phyloP scores from a whole-genome alignment of 495 filamentous ascomycete genomes.

The Penicillium turbatum region DNA sequence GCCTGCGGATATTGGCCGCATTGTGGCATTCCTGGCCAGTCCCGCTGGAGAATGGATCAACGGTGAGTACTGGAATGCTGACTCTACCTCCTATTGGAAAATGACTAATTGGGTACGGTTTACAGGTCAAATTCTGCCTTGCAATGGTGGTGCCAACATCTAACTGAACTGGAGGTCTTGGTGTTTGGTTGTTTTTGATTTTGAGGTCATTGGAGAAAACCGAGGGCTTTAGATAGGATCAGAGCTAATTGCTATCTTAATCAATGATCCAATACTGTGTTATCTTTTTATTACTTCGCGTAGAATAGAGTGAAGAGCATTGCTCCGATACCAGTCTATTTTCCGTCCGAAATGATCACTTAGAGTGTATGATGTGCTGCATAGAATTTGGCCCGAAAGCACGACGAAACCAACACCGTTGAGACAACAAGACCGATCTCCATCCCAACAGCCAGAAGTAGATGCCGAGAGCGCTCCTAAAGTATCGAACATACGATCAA shows the following conservation, averaged over 20 bases:
- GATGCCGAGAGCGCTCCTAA: no score
- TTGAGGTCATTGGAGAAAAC: neutral
- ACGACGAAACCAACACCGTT: neutral
- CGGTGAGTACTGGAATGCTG: conserved; percentile 37
- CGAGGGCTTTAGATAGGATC: neutral
- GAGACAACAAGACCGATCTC: neutral
- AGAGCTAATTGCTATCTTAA: neutral
- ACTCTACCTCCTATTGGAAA: neutral
- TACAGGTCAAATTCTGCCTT: conserved; percentile 31
- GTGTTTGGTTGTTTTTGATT: neutral
- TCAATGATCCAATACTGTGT: neutral
- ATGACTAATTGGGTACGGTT: neutral
- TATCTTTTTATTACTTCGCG: neutral
- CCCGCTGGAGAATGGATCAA: conserved; percentile 60
- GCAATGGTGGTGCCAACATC: conserved; percentile 36
- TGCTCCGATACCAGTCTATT: neutral
- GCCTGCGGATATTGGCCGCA: conserved; percentile 55
- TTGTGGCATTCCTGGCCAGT: conserved; percentile 52
- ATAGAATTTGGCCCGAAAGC: no score
- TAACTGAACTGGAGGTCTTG: conserved; percentile 6
- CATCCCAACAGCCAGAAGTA: no score
- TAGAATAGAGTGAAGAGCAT: neutral
- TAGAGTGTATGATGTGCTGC: no score
- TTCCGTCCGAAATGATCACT: no score
- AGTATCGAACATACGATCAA: neutral